Evolutionary conservation across 208 protist species (phyloP).

Genomic region (Acanthamoeba comandoni): DNA sequence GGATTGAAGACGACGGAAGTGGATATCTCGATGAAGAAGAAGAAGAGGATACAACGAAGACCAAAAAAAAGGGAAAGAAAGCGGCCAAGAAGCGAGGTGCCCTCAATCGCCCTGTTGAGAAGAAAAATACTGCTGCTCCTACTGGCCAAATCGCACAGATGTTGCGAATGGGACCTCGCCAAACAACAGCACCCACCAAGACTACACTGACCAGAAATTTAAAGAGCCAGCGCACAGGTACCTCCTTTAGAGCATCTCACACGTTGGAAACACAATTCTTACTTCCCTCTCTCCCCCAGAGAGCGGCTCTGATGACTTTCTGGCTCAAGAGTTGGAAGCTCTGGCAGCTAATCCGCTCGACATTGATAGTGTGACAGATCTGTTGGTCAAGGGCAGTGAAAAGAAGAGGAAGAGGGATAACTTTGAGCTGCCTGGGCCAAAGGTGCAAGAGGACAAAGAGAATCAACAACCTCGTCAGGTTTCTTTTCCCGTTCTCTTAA

Average conservation of each 20-base stretch:
- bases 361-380: background rate
- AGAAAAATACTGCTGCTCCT: constrained; percentile 13
- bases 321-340: constrained; percentile 17
- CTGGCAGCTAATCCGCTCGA: constrained; percentile 30
- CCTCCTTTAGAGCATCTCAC: too few species aligned
- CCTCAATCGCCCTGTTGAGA: background rate
- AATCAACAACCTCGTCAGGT: background rate
- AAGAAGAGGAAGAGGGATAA: constrained; percentile 29
- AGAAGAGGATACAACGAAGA: constrained; percentile 40
- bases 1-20: constrained; percentile 58
- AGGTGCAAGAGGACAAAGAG: background rate
- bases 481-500: background rate
- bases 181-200: constrained; percentile 8
- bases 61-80: constrained; percentile 22
- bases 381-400: background rate
- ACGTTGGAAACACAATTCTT: too few species aligned
- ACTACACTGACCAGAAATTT: too few species aligned
- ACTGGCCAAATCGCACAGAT: constrained; percentile 57
- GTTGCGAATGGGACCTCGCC: constrained; percentile 28
- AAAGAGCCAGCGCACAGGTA: too few species aligned
- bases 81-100: constrained; percentile 28
- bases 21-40: constrained; percentile 11
- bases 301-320: background rate
- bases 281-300: background rate
- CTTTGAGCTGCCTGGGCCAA: background rate